phyloP scores from a whole-genome alignment of 441 rosid species.

The Populus hybrid region DNA sequence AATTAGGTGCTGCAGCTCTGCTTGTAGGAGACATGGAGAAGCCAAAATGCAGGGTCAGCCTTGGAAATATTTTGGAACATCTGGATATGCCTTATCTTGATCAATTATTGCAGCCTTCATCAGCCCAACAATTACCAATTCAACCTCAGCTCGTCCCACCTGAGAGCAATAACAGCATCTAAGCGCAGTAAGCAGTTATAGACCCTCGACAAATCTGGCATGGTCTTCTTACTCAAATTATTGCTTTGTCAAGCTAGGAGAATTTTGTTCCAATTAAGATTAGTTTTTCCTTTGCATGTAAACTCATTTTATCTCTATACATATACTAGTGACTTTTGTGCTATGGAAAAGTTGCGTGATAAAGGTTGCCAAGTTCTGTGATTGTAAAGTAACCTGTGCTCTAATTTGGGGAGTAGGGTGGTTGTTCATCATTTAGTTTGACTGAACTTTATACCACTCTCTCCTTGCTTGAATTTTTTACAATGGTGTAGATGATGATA shows the following conservation, averaged over 20 bases:
- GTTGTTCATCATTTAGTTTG: neutral
- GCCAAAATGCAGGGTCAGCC: slow-evolving; percentile 89
- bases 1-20: slow-evolving; percentile 96
- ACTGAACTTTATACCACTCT: neutral
- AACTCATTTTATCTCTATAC: neutral
- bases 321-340: neutral
- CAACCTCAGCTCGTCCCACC: slow-evolving; percentile 77
- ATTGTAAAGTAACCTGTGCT: slow-evolving; percentile 4
- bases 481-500: neutral
- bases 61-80: slow-evolving; percentile 89
- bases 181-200: slow-evolving; percentile 82
- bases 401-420: neutral
- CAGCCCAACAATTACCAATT: slow-evolving; percentile 70
- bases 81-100: slow-evolving; percentile 95
- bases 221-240: slow-evolving; percentile 25
- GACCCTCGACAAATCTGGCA: slow-evolving; percentile 85
- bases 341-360: neutral
- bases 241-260: slow-evolving; percentile 22
- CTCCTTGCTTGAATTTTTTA: neutral
- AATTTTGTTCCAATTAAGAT: slow-evolving; percentile 18
- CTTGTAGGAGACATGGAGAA: slow-evolving; percentile 96
- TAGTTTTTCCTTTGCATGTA: neutral
- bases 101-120: slow-evolving; percentile 91
- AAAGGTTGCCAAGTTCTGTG: neutral
- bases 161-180: slow-evolving; percentile 86